Evolutionary conservation across 2,329 filamentous ascomycete genomes (phyloP), one percentile per base, ranked within the genome.

Genomic region (Penicillium griseofulvum): DNA sequence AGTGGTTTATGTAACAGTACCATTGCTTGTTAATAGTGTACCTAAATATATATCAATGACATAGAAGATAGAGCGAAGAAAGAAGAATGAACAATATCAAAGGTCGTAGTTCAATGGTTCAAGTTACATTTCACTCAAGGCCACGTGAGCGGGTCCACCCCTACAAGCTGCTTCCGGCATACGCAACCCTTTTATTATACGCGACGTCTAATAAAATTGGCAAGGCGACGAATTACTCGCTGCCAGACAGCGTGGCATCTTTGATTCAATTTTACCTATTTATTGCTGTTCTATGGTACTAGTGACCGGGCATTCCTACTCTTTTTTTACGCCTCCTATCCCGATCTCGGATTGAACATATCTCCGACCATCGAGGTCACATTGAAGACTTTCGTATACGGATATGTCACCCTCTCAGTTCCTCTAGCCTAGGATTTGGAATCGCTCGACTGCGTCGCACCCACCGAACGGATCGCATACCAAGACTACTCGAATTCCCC

Each of bases 71-170:
- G 29, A 26, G n/a, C 5, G 16, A 28, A 16, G 34, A 34, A 47
- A 6, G n/a, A 41, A 33, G 28, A 45, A 16, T 2, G 7, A 19
- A 19, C 26, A 44, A 28, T 31, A 17, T 19, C 28, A 44, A 17
- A 28, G 10, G 43, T 22, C 11, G 22, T 22, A 22, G n/a, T 4
- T 22, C 22, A 3, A 9, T 16, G 6, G 29, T 28, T 24, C 2
- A 38, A 37, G 26, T 45, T 24, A 22, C 38, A 43, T 29, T 10
- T 12, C 33, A 22, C 28, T 5, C 2, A 33, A 56, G 52, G 52
- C 60, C 61, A 64, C 61, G 61, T 64, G 60, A 63, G 55, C 16
- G 55, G 55, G 45, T 58, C 61, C 60, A 59, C 61, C 48, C 29
- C 42, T 49, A 52, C 41, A 56, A 54, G 54, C 49, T 49, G 55